Evolutionary conservation across 139 green algal species (phyloP).

Genomic region (Tetraselmis striata): DNA sequence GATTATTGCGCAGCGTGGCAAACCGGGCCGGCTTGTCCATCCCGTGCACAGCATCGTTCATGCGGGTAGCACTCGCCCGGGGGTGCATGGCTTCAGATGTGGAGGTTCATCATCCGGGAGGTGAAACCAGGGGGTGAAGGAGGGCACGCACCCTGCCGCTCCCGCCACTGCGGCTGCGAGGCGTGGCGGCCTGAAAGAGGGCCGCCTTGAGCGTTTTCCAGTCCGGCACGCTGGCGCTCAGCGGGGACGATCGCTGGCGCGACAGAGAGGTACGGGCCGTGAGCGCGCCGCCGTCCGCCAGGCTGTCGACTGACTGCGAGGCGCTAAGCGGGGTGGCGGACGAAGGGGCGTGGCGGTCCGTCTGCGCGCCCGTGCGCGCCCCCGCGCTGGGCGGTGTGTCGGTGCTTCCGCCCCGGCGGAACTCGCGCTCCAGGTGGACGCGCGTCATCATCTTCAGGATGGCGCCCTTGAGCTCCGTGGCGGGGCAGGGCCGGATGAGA

Average conservation of each 20-base stretch:
- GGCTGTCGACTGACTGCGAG: not conserved
- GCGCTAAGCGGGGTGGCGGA: not conserved
- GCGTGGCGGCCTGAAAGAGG: not conserved
- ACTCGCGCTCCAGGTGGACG: slow-evolving; percentile 36
- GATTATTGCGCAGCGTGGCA: too few species aligned
- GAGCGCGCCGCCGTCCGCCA: not conserved
- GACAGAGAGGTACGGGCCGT: not conserved
- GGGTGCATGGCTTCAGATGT: too few species aligned
- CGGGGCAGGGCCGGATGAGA: slow-evolving; percentile 22
- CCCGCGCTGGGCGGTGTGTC: not conserved
- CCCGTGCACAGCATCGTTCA: too few species aligned
- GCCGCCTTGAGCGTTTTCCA: not conserved
- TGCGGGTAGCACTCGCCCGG: too few species aligned
- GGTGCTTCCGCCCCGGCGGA: not conserved
- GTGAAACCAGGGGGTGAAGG: too few species aligned
- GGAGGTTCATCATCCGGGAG: too few species aligned
- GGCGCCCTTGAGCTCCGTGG: slow-evolving; percentile 37
- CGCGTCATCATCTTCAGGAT: slow-evolving; percentile 40
- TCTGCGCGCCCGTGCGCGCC: too few species aligned
- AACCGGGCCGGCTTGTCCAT: too few species aligned
- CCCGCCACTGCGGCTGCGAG: too few species aligned
- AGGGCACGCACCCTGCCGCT: too few species aligned
- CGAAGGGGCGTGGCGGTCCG: not conserved
- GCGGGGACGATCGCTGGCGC: not conserved
- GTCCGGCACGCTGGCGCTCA: not conserved